These are phyloP conservation scores for Cornus suecica DNA, from an alignment of 148 eudicot species.

Conservation along the genomic window DNA sequence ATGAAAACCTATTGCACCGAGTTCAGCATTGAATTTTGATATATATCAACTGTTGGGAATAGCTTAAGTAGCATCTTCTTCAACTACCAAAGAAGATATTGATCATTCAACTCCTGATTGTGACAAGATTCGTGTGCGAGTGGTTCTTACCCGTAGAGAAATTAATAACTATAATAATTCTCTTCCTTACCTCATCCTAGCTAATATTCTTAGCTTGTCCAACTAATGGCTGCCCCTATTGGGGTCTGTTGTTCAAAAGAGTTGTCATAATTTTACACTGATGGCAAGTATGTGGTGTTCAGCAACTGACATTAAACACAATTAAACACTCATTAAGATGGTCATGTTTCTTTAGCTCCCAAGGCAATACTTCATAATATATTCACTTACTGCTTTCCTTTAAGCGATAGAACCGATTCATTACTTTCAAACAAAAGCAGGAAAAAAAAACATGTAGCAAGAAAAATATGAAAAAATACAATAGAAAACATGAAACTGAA, in stretches of 20 bases:
- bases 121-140: not conserved
- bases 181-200: not conserved
- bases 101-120: not conserved
- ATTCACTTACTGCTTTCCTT: not conserved
- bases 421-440: not conserved
- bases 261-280: not conserved
- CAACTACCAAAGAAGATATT: no score
- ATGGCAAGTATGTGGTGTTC: not conserved
- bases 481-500: not conserved
- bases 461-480: not conserved
- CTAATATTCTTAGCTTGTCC: not conserved
- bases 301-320: no score
- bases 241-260: not conserved
- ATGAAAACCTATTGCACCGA: not conserved
- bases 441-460: not conserved
- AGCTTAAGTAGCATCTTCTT: no score
- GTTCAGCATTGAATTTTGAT: not conserved
- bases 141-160: no score
- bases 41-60: not conserved
- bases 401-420: constrained; percentile 1
- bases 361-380: not conserved
- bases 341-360: not conserved
- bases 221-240: not conserved
- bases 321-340: not conserved
- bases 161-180: no score